Percentiles rank a stretch among this genome's conserved stretches.
Evolutionary conservation across 768 basidiomycete genomes (phyloP).

Genomic region (Gymnopilus dilepis): DNA sequence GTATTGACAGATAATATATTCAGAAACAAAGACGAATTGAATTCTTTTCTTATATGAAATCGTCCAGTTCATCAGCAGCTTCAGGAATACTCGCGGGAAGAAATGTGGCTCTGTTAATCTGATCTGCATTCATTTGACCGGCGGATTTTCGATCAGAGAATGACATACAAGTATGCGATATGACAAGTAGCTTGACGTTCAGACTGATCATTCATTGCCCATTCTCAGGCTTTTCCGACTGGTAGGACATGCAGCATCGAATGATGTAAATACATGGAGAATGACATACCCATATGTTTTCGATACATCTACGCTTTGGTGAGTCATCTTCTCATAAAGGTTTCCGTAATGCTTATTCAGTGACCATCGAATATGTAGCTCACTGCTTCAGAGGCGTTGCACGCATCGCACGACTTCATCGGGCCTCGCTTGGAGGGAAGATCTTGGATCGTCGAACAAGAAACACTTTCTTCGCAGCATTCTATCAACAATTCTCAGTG

Average conservation of each 20-base stretch:
- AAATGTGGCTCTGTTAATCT: background rate
- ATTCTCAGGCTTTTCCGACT: background rate
- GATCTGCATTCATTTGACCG: background rate
- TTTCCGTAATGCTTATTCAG: constrained; percentile 1
- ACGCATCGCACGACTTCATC: background rate
- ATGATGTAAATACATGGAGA: background rate
- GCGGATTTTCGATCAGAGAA: background rate
- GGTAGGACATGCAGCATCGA: background rate
- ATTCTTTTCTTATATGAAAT: background rate
- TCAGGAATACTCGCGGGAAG: background rate
- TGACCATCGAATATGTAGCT: background rate
- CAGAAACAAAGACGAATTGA: background rate
- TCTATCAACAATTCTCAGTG: background rate
- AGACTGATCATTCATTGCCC: background rate
- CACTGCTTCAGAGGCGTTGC: background rate
- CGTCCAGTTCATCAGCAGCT: background rate
- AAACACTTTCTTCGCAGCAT: background rate
- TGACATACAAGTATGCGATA: background rate
- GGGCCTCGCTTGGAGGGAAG: background rate
- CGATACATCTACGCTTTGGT: background rate
- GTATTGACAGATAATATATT: background rate
- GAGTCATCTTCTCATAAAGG: background rate
- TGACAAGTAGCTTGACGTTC: background rate
- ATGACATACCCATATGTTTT: constrained; percentile 1
- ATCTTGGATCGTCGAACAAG: background rate